Conservation (phyloP, 495 filamentous ascomycete species). For the Penicillium steckii region DNA sequence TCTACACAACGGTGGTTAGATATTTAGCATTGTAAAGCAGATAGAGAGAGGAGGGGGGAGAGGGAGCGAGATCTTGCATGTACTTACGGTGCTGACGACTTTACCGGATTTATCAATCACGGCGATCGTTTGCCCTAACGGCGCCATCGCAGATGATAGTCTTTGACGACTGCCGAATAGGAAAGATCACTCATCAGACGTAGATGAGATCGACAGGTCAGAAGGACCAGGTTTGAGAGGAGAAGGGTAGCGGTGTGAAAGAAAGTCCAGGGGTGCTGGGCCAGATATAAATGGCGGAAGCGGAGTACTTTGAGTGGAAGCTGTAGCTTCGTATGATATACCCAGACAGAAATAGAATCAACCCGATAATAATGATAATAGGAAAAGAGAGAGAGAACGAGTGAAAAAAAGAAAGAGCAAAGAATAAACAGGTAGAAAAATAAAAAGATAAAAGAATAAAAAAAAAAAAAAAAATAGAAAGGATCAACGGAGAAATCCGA, state of each 20-base stretch:
- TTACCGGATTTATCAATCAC: slow-evolving; percentile 92
- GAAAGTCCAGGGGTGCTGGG: neutral
- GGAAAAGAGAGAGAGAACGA: neutral
- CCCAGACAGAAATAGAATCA: too few species aligned
- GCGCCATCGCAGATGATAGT: slow-evolving; percentile 35
- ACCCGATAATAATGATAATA: too few species aligned
- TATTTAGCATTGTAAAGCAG: neutral
- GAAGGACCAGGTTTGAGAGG: neutral
- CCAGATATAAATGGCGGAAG: slow-evolving; percentile 10
- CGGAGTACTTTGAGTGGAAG: neutral
- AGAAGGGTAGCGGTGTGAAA: slow-evolving; percentile 20
- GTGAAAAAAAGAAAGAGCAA: slow-evolving; percentile 1
- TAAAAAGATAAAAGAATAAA: slow-evolving; percentile 8
- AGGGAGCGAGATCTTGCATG: neutral
- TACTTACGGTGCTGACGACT: slow-evolving; percentile 82
- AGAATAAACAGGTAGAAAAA: neutral
- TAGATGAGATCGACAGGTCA: slow-evolving; percentile 4
- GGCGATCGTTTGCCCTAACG: slow-evolving; percentile 72
- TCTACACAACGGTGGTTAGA: slow-evolving; percentile 57
- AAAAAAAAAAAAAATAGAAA: neutral
- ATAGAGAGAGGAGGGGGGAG: slow-evolving; percentile 23
- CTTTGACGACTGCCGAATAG: slow-evolving; percentile 11
- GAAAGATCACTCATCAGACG: slow-evolving; percentile 18
- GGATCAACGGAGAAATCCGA: slow-evolving; percentile 19
- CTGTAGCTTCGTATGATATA: neutral